Base-by-base conservation (phyloP, 768 basidiomycete genomes). In the Boletus pseudo-olivaceus region DNA sequence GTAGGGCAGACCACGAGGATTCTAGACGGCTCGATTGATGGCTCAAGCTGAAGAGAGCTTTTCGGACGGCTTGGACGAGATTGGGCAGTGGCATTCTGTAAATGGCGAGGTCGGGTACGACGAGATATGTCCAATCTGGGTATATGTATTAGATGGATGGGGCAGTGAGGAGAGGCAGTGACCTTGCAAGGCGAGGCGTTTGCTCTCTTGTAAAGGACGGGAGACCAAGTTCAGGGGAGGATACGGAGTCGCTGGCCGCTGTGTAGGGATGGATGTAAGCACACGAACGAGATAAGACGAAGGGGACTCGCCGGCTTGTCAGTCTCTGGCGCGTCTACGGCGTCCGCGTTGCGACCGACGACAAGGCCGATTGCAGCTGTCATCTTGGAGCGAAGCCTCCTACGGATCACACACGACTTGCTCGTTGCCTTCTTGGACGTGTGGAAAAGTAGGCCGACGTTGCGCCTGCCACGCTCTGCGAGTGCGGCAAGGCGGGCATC, bases 81-180 rank as follows among this genome's bases (percentile, higher is more conserved):
- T 54, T 56, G 2, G 62, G 57, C 2, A 70, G 53, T 11, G 68
- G 64, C 37, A 50, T 59, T 43, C 37, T 69, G 46, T 68, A 72
- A 2, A 60, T 43, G 46, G 58, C n/a, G 29, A 68, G 55, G 30
- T 49, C 38, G 19, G 70, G 70, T 15, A 58, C 23, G 23, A 68
- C 56, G 19, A 70, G 53, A 47, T 68, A 70, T 35, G 66, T 63
- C 69, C 70, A 70, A 34, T 47, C 70, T 70, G 23, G 5, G 23
- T 30, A 7, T 15, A 5, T 0, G 3, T 11, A 40, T 58, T 9
- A 62, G 53, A 44, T 15, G n/a, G 27, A 33, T 26, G 26, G 4
- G 11, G 19, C n/a, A 27, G 8, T n/a, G 2, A 39, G 39, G 39
- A 20, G 17, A 47, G 8, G 20, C 2, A 48, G 11, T 30, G 30